Percentiles rank a stretch among this genome's conserved stretches.
phyloP scores from a whole-genome alignment of 2,329 filamentous ascomycete genomes.

The Sarocladiaceae sp. region DNA sequence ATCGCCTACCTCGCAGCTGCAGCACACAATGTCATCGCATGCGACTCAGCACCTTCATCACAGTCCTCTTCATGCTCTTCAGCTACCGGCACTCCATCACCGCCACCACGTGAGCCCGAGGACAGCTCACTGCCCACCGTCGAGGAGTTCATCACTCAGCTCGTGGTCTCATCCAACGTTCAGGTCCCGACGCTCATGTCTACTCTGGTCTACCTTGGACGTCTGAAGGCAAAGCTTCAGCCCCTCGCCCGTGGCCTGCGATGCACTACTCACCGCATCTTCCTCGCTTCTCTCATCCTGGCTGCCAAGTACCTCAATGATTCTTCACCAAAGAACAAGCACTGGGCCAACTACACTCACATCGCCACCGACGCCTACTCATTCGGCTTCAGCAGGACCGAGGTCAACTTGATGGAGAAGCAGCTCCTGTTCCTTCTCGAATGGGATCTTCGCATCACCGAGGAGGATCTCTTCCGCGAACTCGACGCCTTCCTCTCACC shows the following conservation, averaged over 20 bases:
- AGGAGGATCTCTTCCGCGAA: constrained; percentile 81
- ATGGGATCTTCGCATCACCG: constrained; percentile 85
- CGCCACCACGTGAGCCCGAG: constrained; percentile 42
- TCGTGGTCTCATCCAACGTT: constrained; percentile 90
- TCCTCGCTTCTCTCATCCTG: constrained; percentile 79
- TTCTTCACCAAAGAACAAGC: constrained; percentile 99
- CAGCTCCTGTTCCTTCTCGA: constrained; percentile 92
- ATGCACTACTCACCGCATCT: constrained; percentile 97
- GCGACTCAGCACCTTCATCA: constrained; percentile 53
- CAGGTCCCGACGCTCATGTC: constrained; percentile 98
- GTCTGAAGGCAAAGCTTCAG: constrained; percentile 79
- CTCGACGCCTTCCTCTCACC: constrained; percentile 86
- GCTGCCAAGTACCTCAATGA: constrained; percentile 98
- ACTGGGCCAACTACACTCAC: constrained; percentile 92
- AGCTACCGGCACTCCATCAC: constrained; percentile 46
- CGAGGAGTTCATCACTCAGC: constrained; percentile 85
- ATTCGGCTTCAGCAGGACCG: constrained; percentile 90
- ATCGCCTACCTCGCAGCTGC: constrained; percentile 71
- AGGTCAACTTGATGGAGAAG: constrained; percentile 99
- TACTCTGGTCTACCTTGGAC: constrained; percentile 85
- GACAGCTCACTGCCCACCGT: constrained; percentile 67
- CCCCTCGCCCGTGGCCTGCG: constrained; percentile 93
- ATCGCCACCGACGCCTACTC: constrained; percentile 60
- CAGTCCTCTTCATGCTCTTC: constrained; percentile 24
- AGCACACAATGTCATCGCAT: constrained; percentile 74